phyloP scores from a whole-genome alignment of 208 protist species.

The Phytomonas sp. region DNA sequence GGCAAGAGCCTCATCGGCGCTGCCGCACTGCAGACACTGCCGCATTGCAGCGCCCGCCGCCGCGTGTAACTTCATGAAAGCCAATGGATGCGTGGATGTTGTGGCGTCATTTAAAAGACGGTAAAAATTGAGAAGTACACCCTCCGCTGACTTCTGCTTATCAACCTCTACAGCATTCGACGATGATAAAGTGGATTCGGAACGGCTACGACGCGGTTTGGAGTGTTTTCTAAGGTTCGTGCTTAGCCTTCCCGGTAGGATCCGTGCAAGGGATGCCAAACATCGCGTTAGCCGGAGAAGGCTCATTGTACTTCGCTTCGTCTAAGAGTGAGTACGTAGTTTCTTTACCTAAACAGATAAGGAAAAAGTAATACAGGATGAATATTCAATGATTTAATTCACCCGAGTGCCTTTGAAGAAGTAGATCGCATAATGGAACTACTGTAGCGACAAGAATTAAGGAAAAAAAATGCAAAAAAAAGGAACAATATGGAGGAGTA shows the following conservation, averaged over 20 bases:
- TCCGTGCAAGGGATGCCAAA: neutral
- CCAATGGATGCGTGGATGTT: neutral
- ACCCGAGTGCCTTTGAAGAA: neutral
- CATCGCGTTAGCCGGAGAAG: neutral
- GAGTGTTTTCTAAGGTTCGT: neutral
- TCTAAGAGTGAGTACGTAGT: neutral
- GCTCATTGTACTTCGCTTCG: neutral
- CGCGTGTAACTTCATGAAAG: constrained; percentile 1
- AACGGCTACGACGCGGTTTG: neutral
- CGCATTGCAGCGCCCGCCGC: constrained; percentile 34
- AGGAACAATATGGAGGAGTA: neutral
- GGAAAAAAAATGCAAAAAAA: neutral
- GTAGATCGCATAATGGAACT: neutral
- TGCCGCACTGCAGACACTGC: constrained; percentile 34
- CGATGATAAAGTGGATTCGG: neutral
- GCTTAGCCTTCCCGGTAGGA: neutral
- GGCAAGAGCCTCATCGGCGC: constrained; percentile 40
- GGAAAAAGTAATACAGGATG: constrained; percentile 5
- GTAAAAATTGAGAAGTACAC: neutral
- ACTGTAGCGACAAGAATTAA: neutral
- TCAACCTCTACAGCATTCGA: neutral
- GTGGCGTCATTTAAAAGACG: neutral
- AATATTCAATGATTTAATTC: constrained; percentile 4
- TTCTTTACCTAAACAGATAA: neutral
- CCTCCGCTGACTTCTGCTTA: constrained; percentile 1